Conservation (phyloP, 139 green algal species). For the Picochlorum sp. region DNA sequence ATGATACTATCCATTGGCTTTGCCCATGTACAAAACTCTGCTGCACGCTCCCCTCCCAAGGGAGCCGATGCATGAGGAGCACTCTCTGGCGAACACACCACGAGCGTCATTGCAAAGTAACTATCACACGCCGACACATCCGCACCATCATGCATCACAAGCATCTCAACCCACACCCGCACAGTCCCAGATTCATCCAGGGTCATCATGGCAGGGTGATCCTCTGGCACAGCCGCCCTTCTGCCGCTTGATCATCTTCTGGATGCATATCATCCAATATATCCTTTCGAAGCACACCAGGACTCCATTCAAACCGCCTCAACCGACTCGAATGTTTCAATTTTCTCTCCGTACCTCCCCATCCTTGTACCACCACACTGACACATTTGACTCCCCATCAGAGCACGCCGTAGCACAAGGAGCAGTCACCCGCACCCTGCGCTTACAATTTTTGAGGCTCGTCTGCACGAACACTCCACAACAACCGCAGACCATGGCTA, state of each 20-base stretch:
- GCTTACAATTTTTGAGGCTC: constrained; percentile 13
- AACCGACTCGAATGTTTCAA: constrained; percentile 16
- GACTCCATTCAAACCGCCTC: constrained; percentile 12
- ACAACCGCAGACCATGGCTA: background rate
- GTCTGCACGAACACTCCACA: constrained; percentile 5
- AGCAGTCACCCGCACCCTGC: constrained; percentile 14
- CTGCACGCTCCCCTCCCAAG: too few species aligned
- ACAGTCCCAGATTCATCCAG: constrained; percentile 9
- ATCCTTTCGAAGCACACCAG: constrained; percentile 25
- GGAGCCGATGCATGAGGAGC: background rate
- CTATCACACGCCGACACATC: constrained; percentile 5
- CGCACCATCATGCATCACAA: constrained; percentile 6
- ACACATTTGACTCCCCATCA: background rate
- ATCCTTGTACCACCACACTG: constrained; percentile 23
- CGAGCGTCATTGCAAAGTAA: constrained; percentile 27
- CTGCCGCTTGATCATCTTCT: background rate
- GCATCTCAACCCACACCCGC: constrained; percentile 26
- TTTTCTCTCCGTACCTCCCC: constrained; percentile 14
- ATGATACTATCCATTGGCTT: background rate
- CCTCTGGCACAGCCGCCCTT: constrained; percentile 3
- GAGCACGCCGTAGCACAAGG: constrained; percentile 12
- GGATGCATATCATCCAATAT: constrained; percentile 2
- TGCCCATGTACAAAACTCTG: background rate
- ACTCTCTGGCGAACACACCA: background rate
- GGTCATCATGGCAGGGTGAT: constrained; percentile 28